phyloP scores from a whole-genome alignment of 805 yeast species.

The Wickerhamomyces strasburgensis region DNA sequence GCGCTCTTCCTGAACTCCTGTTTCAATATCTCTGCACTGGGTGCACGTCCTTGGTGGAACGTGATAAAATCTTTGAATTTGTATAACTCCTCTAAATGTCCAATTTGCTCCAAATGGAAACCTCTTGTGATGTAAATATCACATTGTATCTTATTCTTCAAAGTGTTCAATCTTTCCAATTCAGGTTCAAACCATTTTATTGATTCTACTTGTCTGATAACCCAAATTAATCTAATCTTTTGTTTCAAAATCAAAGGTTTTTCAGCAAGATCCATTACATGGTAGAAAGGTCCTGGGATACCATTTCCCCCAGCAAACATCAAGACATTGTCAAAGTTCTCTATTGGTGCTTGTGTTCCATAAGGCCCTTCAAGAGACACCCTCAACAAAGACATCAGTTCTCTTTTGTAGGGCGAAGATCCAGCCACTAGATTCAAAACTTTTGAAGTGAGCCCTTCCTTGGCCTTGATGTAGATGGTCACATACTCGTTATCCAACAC shows the following conservation, averaged over 20 bases:
- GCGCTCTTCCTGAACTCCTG: conserved; percentile 33
- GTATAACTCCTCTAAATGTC: conserved; percentile 1
- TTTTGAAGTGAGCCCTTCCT: conserved; percentile 49
- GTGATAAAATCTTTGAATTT: conserved; percentile 22
- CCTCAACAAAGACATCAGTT: conserved; percentile 19
- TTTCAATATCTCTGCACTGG: conserved; percentile 33
- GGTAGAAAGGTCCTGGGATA: conserved; percentile 44
- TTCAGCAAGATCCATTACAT: conserved; percentile 29
- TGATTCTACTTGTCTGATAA: conserved; percentile 47
- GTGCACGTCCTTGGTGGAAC: conserved; percentile 44
- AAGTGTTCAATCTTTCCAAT: conserved; percentile 16
- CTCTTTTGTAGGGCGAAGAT: conserved; percentile 20
- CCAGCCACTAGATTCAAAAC: conserved; percentile 13
- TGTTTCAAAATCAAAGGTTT: conserved; percentile 22
- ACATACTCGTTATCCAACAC: conserved; percentile 33
- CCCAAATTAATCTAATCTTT: conserved; percentile 54
- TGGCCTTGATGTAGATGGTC: conserved; percentile 42
- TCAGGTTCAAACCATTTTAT: conserved; percentile 42
- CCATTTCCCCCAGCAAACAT: conserved; percentile 51
- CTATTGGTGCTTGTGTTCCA: conserved; percentile 39
- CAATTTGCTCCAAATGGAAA: conserved; percentile 10
- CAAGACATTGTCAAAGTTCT: conserved; percentile 33
- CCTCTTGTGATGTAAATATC: conserved; percentile 39
- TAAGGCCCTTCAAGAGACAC: conserved; percentile 62
- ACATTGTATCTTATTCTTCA: conserved; percentile 32